Base-by-base conservation (phyloP, 306 rosid species). In the Astragalus glycyphyllos region DNA sequence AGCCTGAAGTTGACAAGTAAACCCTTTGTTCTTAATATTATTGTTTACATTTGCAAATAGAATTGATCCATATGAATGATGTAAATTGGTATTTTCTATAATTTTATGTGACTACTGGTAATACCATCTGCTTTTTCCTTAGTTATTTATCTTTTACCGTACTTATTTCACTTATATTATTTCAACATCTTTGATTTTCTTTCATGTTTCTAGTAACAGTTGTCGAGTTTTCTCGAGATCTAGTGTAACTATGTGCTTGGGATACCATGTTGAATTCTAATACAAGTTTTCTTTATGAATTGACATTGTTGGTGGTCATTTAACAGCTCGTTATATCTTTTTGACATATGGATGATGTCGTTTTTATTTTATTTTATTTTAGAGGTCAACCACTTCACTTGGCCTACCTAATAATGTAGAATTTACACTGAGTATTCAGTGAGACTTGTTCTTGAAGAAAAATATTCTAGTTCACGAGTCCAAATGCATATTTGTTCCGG, bases 1-100 rank as follows among this genome's bases (percentile, higher is more conserved):
- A 93, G 80, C 98, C 98, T 23, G 97, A 93, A 88, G 98, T 93
- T 80, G 96, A 93, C 71, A 90, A 90, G 98, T 93, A 84, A 79
- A 58, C 13, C 42, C 8, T 59, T 60, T 40, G 72, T 58, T 49
- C 58, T 49, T 57, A 54, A 12, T 41, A 45, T 73, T 34, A 45
- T 64, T 68, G 12, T 26, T 73, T 65, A 72, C 71, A 50, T 68
- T 48, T 59, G 34, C 42, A 50, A 9, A 62, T 56, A 38, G 58
- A 53, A 10, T 31, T 60, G 29, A 12, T 54, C 49, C 37, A 31
- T 59, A 3, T 34, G 29, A 51, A 3, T 34, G 29, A 51, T 51
- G 17, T 64, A 23, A 54, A 14, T 67, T 65, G 13, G 12, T 20
- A 32, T 58, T 57, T 65, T 4, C 23, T 70, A n/a, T 40, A 45